Evolutionary conservation across 768 basidiomycete species (phyloP), one percentile per base, ranked within the genome.

Genomic region (Boletellus ananas): DNA sequence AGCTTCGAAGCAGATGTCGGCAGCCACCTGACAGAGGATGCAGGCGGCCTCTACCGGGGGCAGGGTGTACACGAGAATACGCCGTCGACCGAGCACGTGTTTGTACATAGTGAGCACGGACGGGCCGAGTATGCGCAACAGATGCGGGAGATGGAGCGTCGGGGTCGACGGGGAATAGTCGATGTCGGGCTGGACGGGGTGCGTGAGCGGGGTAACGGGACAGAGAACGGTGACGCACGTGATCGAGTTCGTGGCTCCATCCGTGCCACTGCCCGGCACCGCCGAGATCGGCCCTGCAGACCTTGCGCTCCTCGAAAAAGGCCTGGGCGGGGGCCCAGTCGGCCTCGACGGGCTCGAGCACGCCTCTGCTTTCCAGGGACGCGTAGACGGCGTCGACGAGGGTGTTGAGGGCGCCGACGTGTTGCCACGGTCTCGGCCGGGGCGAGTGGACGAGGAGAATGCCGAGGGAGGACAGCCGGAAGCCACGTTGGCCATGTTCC

Each of bases 31-130:
- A 41, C 80, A 81, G 31, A 93, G 74, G 4, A 86, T 76, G 55
- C 86, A 90, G 0, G 90, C 87, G 0, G 81, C 79, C 61, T 91
- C 87, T 12, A 91, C 87, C 0, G 89, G 86, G 0, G 89, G 88
- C 2, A 81, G 71, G 0, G 90, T 88, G 62, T 87, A 88, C 31
- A 93, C 84, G 34, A 93, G 71, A n/a, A 92, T 79, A 14, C 90
- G 75, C 45, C 76, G 80, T 6, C 90, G 78, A 0, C 83, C 84
- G 5, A 92, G 74, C 14, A 89, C 79, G 58, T 90, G 81, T 59
- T 90, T 90, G 70, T 88, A 89, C 3, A 92, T 66, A 0, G 87
- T 91, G 33, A 92, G 68, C 0, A 81, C 79, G 1, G 88, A 87
- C 0, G 89, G 87, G 0, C 90, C 90, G 21, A 93, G 73, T 45